Base-by-base conservation (phyloP, 768 basidiomycete genomes). In the Tricholoma saponaceum region DNA sequence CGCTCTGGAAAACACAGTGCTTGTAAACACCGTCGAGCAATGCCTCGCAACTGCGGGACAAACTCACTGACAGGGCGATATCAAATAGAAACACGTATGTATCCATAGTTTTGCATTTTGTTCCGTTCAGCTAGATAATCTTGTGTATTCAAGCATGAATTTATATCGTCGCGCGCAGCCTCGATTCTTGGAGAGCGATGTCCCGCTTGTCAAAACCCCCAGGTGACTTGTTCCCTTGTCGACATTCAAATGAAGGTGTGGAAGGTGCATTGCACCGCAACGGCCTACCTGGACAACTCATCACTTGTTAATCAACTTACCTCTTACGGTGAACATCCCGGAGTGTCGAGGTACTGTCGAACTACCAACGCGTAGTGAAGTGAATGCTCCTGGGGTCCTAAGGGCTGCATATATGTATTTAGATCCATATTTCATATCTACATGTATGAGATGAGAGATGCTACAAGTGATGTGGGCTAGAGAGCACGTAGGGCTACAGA, bases 1-100 rank as follows among this genome's bases (percentile, higher is more conserved):
- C 10, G 97, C 97, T 1, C 79, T 98, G 50, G 97, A 99, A 72
- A 98, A 98, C 72, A 81, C 85, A 2, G 82, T 88, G 26, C 80
- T 99, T 4, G 69, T 98, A 1, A 88, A 89, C 55, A 92, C 92
- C 0, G 84, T 99, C 9, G 95, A 98, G 69, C 86, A 87, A 58
- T 76, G 78, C 47, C 71, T 81, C 7, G 67, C 68, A 12, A 72
- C 72, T 54, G 72, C 69, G 4, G 70, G 72, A 12, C 61, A 67
- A 37, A 43, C 67, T 10, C 65, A 58, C 39, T 67, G 57, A 49
- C 46, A 16, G 30, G 5, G 22, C 14, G n/a, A 14, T 25, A 35
- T 14, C n/a, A 30, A 5, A 10, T 25, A 47, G 39, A 41, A 30
- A n/a, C 22, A 32, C 25, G 54, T 57, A 56, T 66, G 54, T 60